phyloP scores from a whole-genome alignment of 768 basidiomycete genomes.

The Phylloporus sp. region DNA sequence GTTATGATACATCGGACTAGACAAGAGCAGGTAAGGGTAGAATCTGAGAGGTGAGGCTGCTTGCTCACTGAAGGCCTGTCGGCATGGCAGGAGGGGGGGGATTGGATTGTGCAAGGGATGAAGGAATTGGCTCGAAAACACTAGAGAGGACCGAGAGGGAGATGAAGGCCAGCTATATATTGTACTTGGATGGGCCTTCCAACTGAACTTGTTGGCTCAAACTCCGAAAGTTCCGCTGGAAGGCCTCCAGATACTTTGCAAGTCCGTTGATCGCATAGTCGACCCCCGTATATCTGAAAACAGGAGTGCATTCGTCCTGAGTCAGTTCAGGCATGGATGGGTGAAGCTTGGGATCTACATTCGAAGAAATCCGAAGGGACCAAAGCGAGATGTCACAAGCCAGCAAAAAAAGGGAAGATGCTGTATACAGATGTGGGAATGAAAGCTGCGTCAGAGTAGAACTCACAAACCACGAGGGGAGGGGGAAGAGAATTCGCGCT shows the following conservation, averaged over 20 bases:
- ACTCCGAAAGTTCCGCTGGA: not conserved
- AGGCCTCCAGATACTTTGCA: not conserved
- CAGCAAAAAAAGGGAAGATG: too few relatives aligned
- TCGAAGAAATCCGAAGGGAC: not conserved
- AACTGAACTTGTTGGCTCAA: conserved; percentile 8
- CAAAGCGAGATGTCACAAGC: too few relatives aligned
- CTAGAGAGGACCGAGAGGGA: not conserved
- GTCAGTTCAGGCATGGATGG: not conserved
- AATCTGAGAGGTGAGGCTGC: too few relatives aligned
- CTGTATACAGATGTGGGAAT: too few relatives aligned
- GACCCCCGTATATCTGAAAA: not conserved
- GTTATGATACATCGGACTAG: not conserved
- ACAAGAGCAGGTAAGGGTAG: not conserved
- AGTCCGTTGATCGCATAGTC: too few relatives aligned
- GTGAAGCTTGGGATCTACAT: not conserved
- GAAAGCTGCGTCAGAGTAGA: too few relatives aligned
- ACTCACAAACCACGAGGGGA: too few relatives aligned
- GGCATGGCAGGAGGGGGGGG: not conserved
- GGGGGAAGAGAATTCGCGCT: too few relatives aligned
- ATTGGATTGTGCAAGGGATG: too few relatives aligned
- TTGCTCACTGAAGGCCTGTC: not conserved
- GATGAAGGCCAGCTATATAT: not conserved
- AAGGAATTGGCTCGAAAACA: not conserved
- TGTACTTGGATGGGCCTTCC: conserved; percentile 1
- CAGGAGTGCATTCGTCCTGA: not conserved